Percentiles rank a stretch among this genome's conserved stretches.
Conservation (phyloP, 106 monocot genomes). For the Cymbidium sinense region DNA sequence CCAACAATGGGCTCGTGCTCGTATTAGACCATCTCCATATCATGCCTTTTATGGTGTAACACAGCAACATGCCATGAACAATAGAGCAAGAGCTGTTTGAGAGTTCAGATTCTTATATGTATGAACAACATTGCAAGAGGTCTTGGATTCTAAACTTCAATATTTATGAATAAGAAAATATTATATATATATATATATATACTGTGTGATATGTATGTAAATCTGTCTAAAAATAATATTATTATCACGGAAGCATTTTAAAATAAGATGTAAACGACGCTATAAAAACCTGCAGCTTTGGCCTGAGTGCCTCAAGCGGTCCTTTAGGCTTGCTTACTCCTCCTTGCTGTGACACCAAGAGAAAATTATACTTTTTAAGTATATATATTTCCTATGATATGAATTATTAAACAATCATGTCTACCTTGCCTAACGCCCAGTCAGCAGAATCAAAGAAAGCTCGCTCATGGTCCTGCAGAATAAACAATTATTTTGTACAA, state of each 20-base stretch:
- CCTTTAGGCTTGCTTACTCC: slow-evolving; percentile 73
- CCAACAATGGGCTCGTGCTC: too few species aligned
- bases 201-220: too few species aligned
- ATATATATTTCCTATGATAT: not conserved
- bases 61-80: too few species aligned
- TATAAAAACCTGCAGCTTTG: slow-evolving; percentile 72
- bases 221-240: not conserved
- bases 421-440: slow-evolving; percentile 96
- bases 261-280: not conserved
- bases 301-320: slow-evolving; percentile 86
- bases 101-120: too few species aligned
- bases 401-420: too few species aligned
- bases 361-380: not conserved
- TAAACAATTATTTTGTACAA: not conserved
- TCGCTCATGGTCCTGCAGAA: slow-evolving; percentile 79
- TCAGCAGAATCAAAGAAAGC: slow-evolving; percentile 99
- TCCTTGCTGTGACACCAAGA: slow-evolving; percentile 63
- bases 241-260: not conserved
- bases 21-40: too few species aligned
- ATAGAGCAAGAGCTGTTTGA: too few species aligned
- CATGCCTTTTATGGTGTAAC: too few species aligned
- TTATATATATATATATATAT: too few species aligned
- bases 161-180: too few species aligned
- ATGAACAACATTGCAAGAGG: too few species aligned
- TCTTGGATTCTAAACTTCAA: too few species aligned